Conservation (phyloP, 2,329 filamentous ascomycete species). For the Fusarium drepaniforme region DNA sequence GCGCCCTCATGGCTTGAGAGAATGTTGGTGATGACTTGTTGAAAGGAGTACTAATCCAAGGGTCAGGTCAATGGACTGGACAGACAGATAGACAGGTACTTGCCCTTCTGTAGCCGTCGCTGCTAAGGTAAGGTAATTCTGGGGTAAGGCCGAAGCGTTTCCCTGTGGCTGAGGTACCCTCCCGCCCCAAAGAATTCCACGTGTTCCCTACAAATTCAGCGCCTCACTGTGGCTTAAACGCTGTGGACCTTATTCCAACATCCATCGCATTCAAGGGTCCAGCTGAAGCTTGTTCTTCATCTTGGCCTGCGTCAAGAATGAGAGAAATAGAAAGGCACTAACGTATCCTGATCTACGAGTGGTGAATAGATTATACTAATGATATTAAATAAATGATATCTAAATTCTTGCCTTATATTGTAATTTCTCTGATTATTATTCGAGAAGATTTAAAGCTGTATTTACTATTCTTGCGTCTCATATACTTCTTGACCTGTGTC, state of each 20-base stretch:
- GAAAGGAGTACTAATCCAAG: conserved; percentile 35
- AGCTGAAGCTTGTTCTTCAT: background rate
- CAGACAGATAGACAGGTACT: conserved; percentile 8
- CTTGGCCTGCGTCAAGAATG: no score
- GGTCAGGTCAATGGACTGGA: conserved; percentile 14
- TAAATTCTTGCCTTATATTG: no score
- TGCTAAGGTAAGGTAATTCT: conserved; percentile 18
- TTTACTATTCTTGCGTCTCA: background rate
- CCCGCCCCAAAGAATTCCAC: conserved; percentile 7
- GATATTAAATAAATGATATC: no score
- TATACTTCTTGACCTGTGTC: background rate
- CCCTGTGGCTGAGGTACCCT: conserved; percentile 24
- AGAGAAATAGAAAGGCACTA: no score
- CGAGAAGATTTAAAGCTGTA: background rate
- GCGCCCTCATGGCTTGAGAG: conserved; percentile 27
- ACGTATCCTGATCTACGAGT: no score
- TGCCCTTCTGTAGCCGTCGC: conserved; percentile 18
- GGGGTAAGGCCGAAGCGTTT: conserved; percentile 14
- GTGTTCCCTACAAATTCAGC: background rate
- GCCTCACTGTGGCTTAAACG: conserved; percentile 2
- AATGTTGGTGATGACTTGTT: conserved; percentile 24
- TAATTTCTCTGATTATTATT: no score
- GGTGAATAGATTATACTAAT: no score
- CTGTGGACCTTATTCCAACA: background rate
- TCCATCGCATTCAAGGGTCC: background rate